phyloP scores from a whole-genome alignment of 495 filamentous ascomycete species.

The Cladorrhinum samala region DNA sequence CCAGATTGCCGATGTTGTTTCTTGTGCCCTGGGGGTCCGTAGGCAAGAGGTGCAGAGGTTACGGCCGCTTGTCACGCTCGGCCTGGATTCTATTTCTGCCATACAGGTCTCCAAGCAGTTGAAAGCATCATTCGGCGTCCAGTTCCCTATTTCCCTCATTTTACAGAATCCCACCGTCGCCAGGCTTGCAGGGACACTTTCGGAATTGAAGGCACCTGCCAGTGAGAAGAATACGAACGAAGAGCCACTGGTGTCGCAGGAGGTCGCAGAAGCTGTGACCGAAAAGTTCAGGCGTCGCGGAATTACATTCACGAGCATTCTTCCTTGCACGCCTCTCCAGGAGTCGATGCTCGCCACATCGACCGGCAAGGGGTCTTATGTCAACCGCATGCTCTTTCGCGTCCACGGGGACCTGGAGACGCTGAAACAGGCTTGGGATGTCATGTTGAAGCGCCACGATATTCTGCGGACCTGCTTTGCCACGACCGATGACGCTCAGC shows the following conservation, averaged over 20 bases:
- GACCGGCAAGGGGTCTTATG: conserved; percentile 30
- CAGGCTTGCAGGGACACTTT: conserved; percentile 43
- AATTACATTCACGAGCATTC: conserved; percentile 43
- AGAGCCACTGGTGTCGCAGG: conserved; percentile 29
- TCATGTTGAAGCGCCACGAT: conserved; percentile 49
- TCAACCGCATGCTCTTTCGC: conserved; percentile 39
- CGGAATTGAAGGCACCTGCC: neutral
- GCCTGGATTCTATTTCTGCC: conserved; percentile 76
- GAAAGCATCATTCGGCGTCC: conserved; percentile 30
- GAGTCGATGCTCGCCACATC: conserved; percentile 69
- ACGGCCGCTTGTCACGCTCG: conserved; percentile 47
- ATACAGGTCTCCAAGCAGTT: conserved; percentile 58
- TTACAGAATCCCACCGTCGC: conserved; percentile 55
- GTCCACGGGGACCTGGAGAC: conserved; percentile 16
- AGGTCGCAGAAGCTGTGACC: conserved; percentile 28
- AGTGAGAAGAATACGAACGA: neutral
- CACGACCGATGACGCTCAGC: conserved; percentile 40
- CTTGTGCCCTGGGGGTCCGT: conserved; percentile 37
- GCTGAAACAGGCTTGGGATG: conserved; percentile 42
- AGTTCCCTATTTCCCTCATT: conserved; percentile 55
- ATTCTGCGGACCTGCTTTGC: conserved; percentile 61
- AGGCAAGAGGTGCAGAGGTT: conserved; percentile 51
- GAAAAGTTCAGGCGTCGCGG: conserved; percentile 29
- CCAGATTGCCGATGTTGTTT: conserved; percentile 40
- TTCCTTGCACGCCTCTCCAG: conserved; percentile 77